Conservation (phyloP, 2,329 filamentous ascomycete species). For the Colletotrichum musicola region DNA sequence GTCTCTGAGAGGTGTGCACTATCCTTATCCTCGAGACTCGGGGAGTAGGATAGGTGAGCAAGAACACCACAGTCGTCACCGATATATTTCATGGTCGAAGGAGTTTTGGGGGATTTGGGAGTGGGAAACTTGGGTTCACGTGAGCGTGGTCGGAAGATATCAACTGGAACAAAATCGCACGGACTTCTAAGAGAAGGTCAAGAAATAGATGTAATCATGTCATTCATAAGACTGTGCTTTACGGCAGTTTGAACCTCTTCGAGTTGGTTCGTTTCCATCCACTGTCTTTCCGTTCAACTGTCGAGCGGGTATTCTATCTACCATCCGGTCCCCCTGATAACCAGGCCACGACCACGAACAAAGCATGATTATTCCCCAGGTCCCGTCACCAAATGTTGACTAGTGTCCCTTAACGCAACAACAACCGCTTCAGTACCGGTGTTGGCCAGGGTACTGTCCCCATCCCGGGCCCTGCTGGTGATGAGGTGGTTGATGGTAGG, state of each 20-base stretch:
- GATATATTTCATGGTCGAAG: no score
- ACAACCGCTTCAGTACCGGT: constrained; percentile 44
- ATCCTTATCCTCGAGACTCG: neutral
- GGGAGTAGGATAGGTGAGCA: no score
- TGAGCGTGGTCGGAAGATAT: no score
- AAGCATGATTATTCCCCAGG: no score
- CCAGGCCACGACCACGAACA: neutral
- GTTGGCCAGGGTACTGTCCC: constrained; percentile 54
- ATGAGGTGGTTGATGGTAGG: constrained; percentile 37
- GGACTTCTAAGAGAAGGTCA: neutral
- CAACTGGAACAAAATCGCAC: no score
- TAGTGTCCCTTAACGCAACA: neutral
- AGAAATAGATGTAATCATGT: constrained; percentile 7
- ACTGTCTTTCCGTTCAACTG: neutral
- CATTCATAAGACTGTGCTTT: constrained; percentile 3
- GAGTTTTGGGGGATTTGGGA: no score
- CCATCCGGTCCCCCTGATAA: neutral
- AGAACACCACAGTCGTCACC: no score
- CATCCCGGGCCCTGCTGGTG: constrained; percentile 44
- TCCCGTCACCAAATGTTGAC: no score
- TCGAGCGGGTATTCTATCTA: neutral
- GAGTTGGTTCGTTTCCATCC: constrained; percentile 9
- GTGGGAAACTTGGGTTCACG: no score
- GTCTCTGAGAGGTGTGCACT: neutral
- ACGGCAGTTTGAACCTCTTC: neutral